A percentile compares a stretch with the other conserved stretches of the same genome.
Conservation (phyloP, 225 moss, liverwort and hornwort genomes). For the Thuidium tamariscinum region DNA sequence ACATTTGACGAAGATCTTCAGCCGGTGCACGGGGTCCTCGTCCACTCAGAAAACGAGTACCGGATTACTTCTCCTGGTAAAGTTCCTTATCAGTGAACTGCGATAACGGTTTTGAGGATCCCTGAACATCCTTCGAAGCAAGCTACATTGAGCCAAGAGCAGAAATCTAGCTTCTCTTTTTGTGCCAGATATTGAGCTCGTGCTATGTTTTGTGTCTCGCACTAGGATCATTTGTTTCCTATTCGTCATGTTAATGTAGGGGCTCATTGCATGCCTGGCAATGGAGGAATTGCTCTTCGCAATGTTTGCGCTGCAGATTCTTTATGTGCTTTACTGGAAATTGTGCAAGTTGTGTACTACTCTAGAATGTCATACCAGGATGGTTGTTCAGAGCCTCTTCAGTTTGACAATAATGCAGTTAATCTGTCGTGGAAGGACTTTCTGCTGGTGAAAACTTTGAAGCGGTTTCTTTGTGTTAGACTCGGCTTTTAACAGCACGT, state of each 20-base stretch:
- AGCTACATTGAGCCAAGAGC: not conserved
- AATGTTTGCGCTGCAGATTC: not conserved
- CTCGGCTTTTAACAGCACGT: not conserved
- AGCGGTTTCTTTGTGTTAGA: not conserved
- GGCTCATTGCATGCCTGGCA: not conserved
- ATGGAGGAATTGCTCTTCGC: not conserved
- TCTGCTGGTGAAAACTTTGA: not conserved
- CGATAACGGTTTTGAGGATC: not conserved
- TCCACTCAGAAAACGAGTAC: constrained; percentile 59
- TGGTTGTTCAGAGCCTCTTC: not conserved
- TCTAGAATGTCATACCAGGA: not conserved
- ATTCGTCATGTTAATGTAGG: not conserved
- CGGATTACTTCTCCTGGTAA: constrained; percentile 69
- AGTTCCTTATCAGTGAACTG: not conserved
- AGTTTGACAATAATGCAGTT: not conserved
- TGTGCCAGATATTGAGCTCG: not conserved
- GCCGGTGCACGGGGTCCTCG: constrained; percentile 54
- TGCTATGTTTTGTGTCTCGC: not conserved
- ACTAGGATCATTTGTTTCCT: not conserved
- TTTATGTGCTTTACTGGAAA: not conserved
- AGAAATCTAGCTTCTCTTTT: not conserved
- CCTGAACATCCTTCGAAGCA: not conserved
- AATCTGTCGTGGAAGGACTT: not conserved
- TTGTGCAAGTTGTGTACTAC: not conserved
- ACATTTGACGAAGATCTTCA: constrained; percentile 61